These are phyloP conservation scores for Tothia fuscella DNA, from an alignment of 2,329 filamentous ascomycete species.

Conservation along the genomic window DNA sequence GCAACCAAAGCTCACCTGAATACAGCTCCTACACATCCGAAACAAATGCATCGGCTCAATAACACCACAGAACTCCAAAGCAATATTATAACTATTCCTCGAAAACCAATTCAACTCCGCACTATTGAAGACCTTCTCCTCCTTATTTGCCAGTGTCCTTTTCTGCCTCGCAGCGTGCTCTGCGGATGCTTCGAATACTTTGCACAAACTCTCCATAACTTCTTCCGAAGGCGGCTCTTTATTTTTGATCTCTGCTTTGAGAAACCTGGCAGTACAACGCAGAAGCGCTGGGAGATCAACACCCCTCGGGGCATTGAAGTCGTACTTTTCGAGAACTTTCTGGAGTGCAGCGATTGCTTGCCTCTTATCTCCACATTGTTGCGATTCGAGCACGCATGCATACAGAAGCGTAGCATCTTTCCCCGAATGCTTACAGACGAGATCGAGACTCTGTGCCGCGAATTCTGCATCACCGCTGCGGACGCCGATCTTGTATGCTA, in stretches of 20 bases:
- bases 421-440: constrained; percentile 41
- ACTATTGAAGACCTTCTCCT: constrained; percentile 43
- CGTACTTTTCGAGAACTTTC: constrained; percentile 45
- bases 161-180: not conserved
- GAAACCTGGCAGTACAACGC: constrained; percentile 22
- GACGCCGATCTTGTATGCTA: constrained; percentile 64
- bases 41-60: constrained; percentile 45
- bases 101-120: constrained; percentile 75
- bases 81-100: constrained; percentile 69
- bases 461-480: constrained; percentile 43
- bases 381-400: constrained; percentile 68
- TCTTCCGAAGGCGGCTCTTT: constrained; percentile 17
- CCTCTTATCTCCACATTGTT: constrained; percentile 48
- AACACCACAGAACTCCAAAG: constrained; percentile 47
- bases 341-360: constrained; percentile 50
- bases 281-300: constrained; percentile 53
- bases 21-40: constrained; percentile 39
- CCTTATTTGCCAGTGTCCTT: not conserved
- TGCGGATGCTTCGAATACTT: constrained; percentile 35
- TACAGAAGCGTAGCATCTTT: constrained; percentile 56
- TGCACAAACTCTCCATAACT: constrained; percentile 40
- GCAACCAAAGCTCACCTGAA: no score
- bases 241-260: constrained; percentile 9
- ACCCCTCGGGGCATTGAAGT: constrained; percentile 34
- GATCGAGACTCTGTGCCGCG: constrained; percentile 52